Base-by-base conservation (phyloP, 306 rosid species). In the Glycine latifolia region DNA sequence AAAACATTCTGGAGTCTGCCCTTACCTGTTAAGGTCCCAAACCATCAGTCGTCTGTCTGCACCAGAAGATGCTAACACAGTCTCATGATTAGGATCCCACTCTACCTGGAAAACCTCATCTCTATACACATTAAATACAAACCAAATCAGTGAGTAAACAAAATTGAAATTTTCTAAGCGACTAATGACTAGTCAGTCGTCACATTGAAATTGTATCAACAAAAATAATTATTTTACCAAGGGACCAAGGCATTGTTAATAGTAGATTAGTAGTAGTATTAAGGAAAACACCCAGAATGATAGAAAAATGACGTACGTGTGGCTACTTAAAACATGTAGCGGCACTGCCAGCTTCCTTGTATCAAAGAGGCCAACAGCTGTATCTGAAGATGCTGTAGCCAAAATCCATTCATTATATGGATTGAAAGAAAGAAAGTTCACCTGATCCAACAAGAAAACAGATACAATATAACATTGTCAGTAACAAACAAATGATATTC, bases 81-180 rank as follows among this genome's bases (percentile, higher is more conserved):
- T 77, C 70, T 95, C 97, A 4, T 93, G 99, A 82, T 90, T 89
- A 13, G 98, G 99, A 88, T 95, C 99, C 98, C 99, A 95, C 81
- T 95, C 99, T 41, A 95, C 97, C 90, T 95, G 98, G 87, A 85
- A 93, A 11, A 95, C 99, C 76, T 94, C 98, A 81, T 95, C 99
- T 75, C 99, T 93, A 85, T 69, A 67, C 52, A 79, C 8, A 80
- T 77, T 41, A 6, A 37, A 67, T 73, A 33, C 7, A 77, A 78
- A 54, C 3, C 55, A 72, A 66, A 78, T 47, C 13, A 12, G 46
- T 31, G 2, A 62, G 75, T 31, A 46, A 35, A 67, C 37, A 49
- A 26, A 2, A 12, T 4, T 81, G 53, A 12, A 66, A 44, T 8
- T 15, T 67, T 10, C 61, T 14, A 15, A 12, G 68, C 10, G 8